phyloP scores from a whole-genome alignment of 176 grass and related monocot genomes.

The Cymbopogon citratus region DNA sequence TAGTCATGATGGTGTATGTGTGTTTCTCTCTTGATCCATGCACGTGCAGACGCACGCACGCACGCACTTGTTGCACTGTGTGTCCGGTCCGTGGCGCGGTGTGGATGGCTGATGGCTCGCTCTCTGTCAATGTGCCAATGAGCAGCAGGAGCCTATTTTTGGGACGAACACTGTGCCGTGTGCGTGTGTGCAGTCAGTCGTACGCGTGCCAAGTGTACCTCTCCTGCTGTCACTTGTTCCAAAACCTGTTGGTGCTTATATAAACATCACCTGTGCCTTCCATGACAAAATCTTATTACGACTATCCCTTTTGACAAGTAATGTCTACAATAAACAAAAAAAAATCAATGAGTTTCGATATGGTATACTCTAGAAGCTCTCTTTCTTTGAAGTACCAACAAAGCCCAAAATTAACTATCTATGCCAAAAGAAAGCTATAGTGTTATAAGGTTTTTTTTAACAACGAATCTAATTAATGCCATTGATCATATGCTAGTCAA shows the following conservation, averaged over 20 bases:
- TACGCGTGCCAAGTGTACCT: conserved; percentile 21
- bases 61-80: neutral
- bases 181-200: neutral
- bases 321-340: too few relatives aligned
- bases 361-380: too few relatives aligned
- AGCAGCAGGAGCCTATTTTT: conserved; percentile 31
- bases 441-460: too few relatives aligned
- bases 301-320: too few relatives aligned
- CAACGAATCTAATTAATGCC: too few relatives aligned
- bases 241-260: neutral
- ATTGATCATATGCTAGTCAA: too few relatives aligned
- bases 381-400: too few relatives aligned
- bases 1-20: neutral
- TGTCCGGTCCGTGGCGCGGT: neutral
- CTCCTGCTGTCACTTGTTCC: conserved; percentile 13
- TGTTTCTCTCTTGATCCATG: neutral
- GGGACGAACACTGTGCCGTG: neutral
- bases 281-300: neutral
- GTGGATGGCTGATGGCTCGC: neutral
- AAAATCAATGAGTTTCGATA: too few relatives aligned
- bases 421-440: too few relatives aligned
- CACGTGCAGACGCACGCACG: neutral
- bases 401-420: too few relatives aligned
- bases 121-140: conserved; percentile 13
- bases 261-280: neutral